These are phyloP conservation scores for Carex pumila DNA, from an alignment of 176 grass and related monocot species.

Conservation along the genomic window DNA sequence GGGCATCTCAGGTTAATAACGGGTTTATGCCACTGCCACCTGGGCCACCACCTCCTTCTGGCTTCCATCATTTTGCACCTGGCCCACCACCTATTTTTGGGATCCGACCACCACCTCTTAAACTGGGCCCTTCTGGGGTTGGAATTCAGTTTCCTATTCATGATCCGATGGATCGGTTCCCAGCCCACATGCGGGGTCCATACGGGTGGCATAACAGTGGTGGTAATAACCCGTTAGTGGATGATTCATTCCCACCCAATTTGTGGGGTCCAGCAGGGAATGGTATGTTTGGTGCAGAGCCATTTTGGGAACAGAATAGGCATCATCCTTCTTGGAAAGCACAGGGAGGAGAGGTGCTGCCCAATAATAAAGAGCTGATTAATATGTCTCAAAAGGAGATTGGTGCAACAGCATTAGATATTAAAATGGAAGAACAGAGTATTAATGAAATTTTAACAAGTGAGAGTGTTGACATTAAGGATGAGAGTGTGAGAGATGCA, in stretches of 20 bases:
- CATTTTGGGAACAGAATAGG: constrained; percentile 76
- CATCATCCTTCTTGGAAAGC: constrained; percentile 39
- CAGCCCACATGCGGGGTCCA: constrained; percentile 44
- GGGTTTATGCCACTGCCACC: constrained; percentile 79
- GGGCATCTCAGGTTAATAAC: constrained; percentile 70
- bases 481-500: constrained; percentile 15
- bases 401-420: constrained; percentile 26
- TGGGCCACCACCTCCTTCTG: constrained; percentile 50
- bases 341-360: constrained; percentile 34
- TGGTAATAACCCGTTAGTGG: constrained; percentile 26
- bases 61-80: constrained; percentile 72
- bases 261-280: constrained; percentile 63
- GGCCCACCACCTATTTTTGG: constrained; percentile 72
- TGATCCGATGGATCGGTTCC: constrained; percentile 75
- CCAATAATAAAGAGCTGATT: constrained; percentile 35
- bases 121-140: constrained; percentile 45
- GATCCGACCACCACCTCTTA: constrained; percentile 68
- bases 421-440: constrained; percentile 33
- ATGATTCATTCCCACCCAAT: constrained; percentile 66
- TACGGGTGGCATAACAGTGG: constrained; percentile 58
- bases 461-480: constrained; percentile 40
- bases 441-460: constrained; percentile 23
- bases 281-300: constrained; percentile 47
- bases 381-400: constrained; percentile 46
- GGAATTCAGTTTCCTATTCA: constrained; percentile 86